phyloP scores from a whole-genome alignment of 257 asterid species.

The Solanum appendiculatum region DNA sequence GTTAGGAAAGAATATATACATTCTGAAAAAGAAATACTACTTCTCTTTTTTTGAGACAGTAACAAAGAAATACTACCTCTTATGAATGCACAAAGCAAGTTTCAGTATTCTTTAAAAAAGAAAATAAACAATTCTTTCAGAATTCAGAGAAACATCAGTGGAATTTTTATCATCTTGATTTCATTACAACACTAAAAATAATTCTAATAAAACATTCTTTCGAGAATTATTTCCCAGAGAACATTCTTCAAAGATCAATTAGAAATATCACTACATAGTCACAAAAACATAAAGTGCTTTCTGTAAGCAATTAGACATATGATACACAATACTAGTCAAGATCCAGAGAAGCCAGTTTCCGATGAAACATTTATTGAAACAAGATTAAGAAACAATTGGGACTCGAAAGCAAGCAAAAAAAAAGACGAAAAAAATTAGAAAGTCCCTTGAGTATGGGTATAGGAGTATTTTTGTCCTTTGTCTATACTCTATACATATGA shows the following conservation, averaged over 20 bases:
- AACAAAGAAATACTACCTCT: not conserved
- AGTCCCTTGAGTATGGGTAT: not conserved
- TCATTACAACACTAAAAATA: not conserved
- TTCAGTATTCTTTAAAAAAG: not conserved
- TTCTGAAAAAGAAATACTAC: not conserved
- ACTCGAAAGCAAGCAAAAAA: too few relatives aligned
- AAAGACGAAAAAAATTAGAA: too few relatives aligned
- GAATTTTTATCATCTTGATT: not conserved
- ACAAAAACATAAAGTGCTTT: not conserved
- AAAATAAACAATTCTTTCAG: not conserved
- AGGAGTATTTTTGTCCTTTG: not conserved
- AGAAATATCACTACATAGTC: not conserved
- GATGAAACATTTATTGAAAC: not conserved
- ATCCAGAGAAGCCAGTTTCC: not conserved
- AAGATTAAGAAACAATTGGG: not conserved
- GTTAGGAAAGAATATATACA: not conserved
- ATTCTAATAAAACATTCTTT: not conserved
- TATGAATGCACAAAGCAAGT: not conserved
- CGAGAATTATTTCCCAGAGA: not conserved
- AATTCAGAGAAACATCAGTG: not conserved
- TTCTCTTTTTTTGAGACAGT: too few relatives aligned
- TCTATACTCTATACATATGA: not conserved
- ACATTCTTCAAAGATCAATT: too few relatives aligned
- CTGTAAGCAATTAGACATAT: not conserved
- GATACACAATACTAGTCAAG: not conserved